Evolutionary conservation across 164 flowering plant genomes (phyloP).

Genomic region (Vitis rupestris): DNA sequence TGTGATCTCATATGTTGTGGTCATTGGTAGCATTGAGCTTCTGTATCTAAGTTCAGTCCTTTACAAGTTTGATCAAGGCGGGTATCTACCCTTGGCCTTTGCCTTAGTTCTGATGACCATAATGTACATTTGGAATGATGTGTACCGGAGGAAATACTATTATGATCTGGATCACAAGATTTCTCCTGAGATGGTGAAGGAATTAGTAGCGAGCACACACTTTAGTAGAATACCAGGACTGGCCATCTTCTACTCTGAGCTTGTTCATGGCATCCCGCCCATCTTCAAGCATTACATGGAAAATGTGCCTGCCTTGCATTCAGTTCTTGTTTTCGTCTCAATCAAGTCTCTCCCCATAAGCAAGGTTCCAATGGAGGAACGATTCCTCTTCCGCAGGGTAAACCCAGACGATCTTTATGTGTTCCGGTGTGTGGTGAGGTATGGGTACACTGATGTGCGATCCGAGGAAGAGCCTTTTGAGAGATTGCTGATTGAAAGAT

Average conservation of each 20-base stretch:
- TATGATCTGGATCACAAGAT: constrained; percentile 68
- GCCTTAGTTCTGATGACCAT: constrained; percentile 42
- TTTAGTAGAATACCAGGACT: constrained; percentile 53
- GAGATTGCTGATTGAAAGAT: constrained; percentile 38
- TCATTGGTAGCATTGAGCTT: constrained; percentile 52
- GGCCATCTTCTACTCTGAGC: constrained; percentile 75
- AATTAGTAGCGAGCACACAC: constrained; percentile 23
- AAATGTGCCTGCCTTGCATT: constrained; percentile 71
- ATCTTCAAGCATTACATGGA: constrained; percentile 64
- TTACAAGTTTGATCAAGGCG: constrained; percentile 74
- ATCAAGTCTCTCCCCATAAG: constrained; percentile 75
- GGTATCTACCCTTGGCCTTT: constrained; percentile 69
- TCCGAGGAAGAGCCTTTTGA: constrained; percentile 62
- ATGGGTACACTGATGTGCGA: constrained; percentile 66
- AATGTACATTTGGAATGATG: constrained; percentile 66
- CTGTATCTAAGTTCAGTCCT: constrained; percentile 67
- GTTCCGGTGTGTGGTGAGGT: constrained; percentile 73
- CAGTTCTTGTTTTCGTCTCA: constrained; percentile 69
- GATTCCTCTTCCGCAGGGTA: constrained; percentile 63
- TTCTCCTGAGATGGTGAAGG: constrained; percentile 40
- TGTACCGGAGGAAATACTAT: constrained; percentile 53
- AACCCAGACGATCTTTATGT: constrained; percentile 46
- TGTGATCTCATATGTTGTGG: constrained; percentile 35
- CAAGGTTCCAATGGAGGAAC: constrained; percentile 58
- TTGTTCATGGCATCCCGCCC: constrained; percentile 84